A percentile compares a stretch with the other conserved stretches of the same genome.
These are phyloP conservation scores for Neophaeococcomyces mojaviensis DNA, from an alignment of 2,329 filamentous ascomycete genomes.

Conservation along the genomic window DNA sequence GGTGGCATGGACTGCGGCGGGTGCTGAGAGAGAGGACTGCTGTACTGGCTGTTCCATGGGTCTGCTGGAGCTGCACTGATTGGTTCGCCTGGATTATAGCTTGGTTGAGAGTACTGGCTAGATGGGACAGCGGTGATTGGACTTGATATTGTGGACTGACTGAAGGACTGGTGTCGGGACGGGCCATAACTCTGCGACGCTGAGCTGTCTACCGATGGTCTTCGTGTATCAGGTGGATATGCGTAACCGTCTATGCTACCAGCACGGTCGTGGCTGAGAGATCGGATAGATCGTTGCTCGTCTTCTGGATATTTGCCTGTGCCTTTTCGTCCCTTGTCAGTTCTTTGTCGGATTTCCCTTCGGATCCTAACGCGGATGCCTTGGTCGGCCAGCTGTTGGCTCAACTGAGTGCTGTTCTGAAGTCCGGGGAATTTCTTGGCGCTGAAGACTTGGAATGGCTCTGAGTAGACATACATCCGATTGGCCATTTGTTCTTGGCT, in stretches of 20 bases:
- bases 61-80: not conserved
- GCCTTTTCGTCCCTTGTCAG: constrained; percentile 29
- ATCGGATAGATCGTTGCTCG: constrained; percentile 15
- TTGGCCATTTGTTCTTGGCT: constrained; percentile 61
- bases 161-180: not conserved
- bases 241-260: constrained; percentile 15
- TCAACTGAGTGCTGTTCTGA: constrained; percentile 79
- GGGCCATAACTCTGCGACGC: not conserved
- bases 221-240: constrained; percentile 6
- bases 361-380: constrained; percentile 93
- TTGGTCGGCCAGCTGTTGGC: constrained; percentile 88
- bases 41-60: not conserved
- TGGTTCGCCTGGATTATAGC: not conserved
- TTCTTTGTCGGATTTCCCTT: constrained; percentile 86
- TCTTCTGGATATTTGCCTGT: constrained; percentile 13
- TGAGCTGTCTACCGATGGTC: constrained; percentile 17
- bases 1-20: not conserved
- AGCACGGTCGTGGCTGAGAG: constrained; percentile 14
- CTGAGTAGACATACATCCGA: constrained; percentile 82
- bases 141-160: not conserved
- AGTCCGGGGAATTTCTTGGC: constrained; percentile 98
- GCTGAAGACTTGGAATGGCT: constrained; percentile 81
- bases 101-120: not conserved
- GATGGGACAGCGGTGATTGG: not conserved
- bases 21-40: not conserved